Percentiles rank a stretch among this genome's conserved stretches.
These are phyloP conservation scores for Eudorina sp. DNA, from an alignment of 139 green algal genomes.

Conservation along the genomic window DNA sequence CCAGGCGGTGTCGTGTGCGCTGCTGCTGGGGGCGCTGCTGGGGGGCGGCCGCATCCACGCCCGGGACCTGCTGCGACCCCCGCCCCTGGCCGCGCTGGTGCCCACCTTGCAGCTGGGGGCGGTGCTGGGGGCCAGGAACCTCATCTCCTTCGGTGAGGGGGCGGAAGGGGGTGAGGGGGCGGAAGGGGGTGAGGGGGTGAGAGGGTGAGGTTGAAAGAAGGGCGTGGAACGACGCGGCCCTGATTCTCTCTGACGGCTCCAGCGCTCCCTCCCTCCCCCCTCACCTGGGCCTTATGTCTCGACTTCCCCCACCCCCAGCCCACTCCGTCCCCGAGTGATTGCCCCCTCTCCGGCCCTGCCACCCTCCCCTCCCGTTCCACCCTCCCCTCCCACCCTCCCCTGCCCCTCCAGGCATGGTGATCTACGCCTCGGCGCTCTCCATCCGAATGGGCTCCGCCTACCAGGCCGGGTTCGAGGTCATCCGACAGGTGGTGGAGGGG, in stretches of 20 bases:
- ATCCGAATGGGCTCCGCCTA: constrained; percentile 59
- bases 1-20: constrained; percentile 8
- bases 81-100: constrained; percentile 48
- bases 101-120: constrained; percentile 61
- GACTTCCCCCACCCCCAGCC: too few species aligned
- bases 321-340: too few species aligned
- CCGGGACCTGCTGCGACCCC: constrained; percentile 60
- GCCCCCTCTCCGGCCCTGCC: not conserved
- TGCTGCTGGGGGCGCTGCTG: constrained; percentile 18
- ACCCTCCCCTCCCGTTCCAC: not conserved
- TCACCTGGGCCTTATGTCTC: too few species aligned
- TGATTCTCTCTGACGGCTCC: too few species aligned
- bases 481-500: constrained; percentile 62
- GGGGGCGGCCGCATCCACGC: not conserved
- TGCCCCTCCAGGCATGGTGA: constrained; percentile 70
- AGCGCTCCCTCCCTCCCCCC: too few species aligned
- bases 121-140: constrained; percentile 66
- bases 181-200: too few species aligned
- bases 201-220: too few species aligned
- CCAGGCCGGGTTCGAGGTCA: constrained; percentile 72
- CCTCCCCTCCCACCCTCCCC: not conserved
- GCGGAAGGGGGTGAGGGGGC: too few species aligned
- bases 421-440: constrained; percentile 65
- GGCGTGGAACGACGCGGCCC: too few species aligned
- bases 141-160: constrained; percentile 69